A percentile compares a stretch with the other conserved stretches of the same genome.
Evolutionary conservation across 2,329 filamentous ascomycete genomes (phyloP).

Genomic region (Penicillium sp.): DNA sequence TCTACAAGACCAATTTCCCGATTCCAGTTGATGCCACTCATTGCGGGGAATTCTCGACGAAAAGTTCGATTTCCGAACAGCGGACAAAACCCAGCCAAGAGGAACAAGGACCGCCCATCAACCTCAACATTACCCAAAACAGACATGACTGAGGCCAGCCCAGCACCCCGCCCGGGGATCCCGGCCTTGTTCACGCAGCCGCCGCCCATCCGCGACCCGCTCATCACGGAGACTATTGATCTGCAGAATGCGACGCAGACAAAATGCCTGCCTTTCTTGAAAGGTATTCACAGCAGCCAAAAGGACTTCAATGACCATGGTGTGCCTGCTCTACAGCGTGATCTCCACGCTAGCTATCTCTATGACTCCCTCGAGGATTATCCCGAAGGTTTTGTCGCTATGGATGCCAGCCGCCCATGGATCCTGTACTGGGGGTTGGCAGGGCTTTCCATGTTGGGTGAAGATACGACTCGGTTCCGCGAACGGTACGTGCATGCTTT

Average conservation of each 20-base stretch:
- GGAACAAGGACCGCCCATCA: conserved; percentile 9
- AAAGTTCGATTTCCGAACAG: conserved; percentile 40
- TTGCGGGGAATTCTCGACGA: conserved; percentile 36
- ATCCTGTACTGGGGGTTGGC: conserved; percentile 88
- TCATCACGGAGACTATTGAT: conserved; percentile 66
- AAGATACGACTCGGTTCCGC: conserved; percentile 67
- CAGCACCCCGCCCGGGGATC: conserved; percentile 27
- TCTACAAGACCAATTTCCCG: background rate
- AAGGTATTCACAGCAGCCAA: conserved; percentile 49
- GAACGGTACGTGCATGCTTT: conserved; percentile 47
- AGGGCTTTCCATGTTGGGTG: conserved; percentile 71
- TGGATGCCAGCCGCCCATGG: conserved; percentile 91
- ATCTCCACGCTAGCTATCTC: conserved; percentile 52
- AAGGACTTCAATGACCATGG: conserved; percentile 67
- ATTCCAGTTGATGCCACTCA: conserved; percentile 33
- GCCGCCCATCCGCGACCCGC: conserved; percentile 64
- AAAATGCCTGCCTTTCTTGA: conserved; percentile 67
- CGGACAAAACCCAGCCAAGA: conserved; percentile 19
- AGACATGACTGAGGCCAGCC: conserved; percentile 12
- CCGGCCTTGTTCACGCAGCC: conserved; percentile 44
- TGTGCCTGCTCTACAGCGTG: conserved; percentile 69
- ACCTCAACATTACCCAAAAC: conserved; percentile 17
- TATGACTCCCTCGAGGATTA: conserved; percentile 57
- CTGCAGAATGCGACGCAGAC: conserved; percentile 68
- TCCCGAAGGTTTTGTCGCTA: conserved; percentile 66